A percentile compares a stretch with the other conserved stretches of the same genome.
Conservation (phyloP, 1,284 basidiomycete species). For the Neonothopanus nambi region DNA sequence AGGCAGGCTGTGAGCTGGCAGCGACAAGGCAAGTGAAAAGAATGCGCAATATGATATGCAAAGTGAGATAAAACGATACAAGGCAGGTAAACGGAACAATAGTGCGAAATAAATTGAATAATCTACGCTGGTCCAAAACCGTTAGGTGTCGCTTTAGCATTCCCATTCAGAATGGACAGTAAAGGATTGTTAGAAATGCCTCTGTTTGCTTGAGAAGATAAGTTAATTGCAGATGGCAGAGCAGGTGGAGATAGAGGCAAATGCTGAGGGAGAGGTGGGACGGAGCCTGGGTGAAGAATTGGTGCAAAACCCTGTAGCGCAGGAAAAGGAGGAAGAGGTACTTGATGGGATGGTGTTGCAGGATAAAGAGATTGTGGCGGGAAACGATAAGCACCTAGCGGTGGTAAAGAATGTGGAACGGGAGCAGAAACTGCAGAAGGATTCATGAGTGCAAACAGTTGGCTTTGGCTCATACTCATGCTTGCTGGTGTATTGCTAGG, state of each 20-base stretch:
- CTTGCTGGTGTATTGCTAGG: slow-evolving; percentile 29
- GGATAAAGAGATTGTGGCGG: slow-evolving; percentile 16
- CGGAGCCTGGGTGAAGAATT: slow-evolving; percentile 4
- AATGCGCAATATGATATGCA: slow-evolving; percentile 9
- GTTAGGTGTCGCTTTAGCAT: slow-evolving; percentile 4
- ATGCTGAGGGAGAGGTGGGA: slow-evolving; percentile 8
- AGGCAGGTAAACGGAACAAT: neutral
- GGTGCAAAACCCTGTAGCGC: slow-evolving; percentile 16
- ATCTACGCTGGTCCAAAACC: slow-evolving; percentile 17
- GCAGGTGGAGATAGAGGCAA: slow-evolving; percentile 7
- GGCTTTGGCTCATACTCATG: slow-evolving; percentile 54
- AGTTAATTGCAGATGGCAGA: slow-evolving; percentile 4
- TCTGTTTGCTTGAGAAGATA: neutral
- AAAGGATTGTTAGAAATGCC: slow-evolving; percentile 23
- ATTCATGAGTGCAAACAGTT: slow-evolving; percentile 47
- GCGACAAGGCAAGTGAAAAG: slow-evolving; percentile 1
- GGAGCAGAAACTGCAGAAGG: slow-evolving; percentile 6
- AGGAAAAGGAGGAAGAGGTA: slow-evolving; percentile 14
- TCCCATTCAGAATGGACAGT: slow-evolving; percentile 32
- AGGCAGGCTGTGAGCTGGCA: neutral
- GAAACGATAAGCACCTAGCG: slow-evolving; percentile 12
- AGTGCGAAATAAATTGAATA: neutral
- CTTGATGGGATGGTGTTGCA: slow-evolving; percentile 17
- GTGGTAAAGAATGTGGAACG: slow-evolving; percentile 12
- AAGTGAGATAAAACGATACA: slow-evolving; percentile 9